Evolutionary conservation across 768 basidiomycete species (phyloP).

Genomic region (Gloeophyllum trabeum): DNA sequence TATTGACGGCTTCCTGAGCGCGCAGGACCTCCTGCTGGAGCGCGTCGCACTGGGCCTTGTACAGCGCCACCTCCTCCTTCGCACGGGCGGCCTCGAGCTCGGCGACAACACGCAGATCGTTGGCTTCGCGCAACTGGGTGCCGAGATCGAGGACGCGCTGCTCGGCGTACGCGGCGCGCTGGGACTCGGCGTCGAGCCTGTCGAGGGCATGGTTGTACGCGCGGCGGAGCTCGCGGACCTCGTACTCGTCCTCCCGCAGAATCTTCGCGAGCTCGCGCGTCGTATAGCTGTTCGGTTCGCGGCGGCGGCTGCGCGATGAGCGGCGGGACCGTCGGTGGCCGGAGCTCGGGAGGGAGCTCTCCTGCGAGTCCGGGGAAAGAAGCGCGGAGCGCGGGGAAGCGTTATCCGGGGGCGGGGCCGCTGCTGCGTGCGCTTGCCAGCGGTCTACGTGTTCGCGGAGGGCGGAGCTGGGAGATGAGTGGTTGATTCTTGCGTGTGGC

Average conservation of each 20-base stretch:
- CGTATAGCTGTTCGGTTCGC: background rate
- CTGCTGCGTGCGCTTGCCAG: background rate
- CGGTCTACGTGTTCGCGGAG: background rate
- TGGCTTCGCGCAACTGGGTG: conserved; percentile 25
- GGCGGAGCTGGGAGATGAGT: background rate
- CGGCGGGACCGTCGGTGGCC: background rate
- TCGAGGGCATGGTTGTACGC: conserved; percentile 13
- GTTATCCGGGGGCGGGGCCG: background rate
- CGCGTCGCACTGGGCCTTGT: conserved; percentile 32
- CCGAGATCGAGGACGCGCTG: conserved; percentile 35
- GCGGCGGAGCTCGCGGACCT: background rate
- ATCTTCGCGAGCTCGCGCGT: background rate
- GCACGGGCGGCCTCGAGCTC: conserved; percentile 26
- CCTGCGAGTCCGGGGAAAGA: background rate
- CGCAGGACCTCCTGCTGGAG: conserved; percentile 32
- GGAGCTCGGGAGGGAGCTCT: background rate
- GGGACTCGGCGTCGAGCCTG: conserved; percentile 26
- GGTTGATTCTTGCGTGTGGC: background rate
- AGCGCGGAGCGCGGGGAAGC: background rate
- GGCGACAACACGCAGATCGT: conserved; percentile 24
- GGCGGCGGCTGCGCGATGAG: background rate
- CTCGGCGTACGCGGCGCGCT: conserved; percentile 32
- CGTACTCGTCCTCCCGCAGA: background rate
- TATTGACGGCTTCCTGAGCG: conserved; percentile 30
- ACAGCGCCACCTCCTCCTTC: conserved; percentile 31